Percentiles rank a stretch among this genome's conserved stretches.
phyloP scores from a whole-genome alignment of 768 basidiomycete genomes.

The Trametes coccinea region DNA sequence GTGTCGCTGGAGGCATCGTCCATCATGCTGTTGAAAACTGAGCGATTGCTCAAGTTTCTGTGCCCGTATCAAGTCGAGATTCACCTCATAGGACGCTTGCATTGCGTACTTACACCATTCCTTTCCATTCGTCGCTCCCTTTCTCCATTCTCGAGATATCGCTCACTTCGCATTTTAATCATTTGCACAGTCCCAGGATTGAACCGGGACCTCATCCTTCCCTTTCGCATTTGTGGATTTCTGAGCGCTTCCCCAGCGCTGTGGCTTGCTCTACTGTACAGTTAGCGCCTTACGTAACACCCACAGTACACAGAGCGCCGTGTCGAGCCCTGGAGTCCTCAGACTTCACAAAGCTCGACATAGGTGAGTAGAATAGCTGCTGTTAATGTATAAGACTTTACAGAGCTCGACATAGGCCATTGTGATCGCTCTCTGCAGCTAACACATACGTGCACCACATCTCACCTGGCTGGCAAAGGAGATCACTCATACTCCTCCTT shows the following conservation, averaged over 20 bases:
- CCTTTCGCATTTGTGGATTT: not conserved
- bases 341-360: not conserved
- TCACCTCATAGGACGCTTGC: not conserved
- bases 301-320: constrained; percentile 1
- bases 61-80: not conserved
- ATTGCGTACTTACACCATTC: not conserved
- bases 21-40: not conserved
- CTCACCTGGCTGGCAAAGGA: too few relatives aligned
- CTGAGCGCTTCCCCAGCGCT: not conserved
- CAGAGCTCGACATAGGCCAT: constrained; percentile 9
- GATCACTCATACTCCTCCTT: too few relatives aligned
- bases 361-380: too few relatives aligned
- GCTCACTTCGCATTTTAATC: too few relatives aligned
- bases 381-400: not conserved
- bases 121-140: too few relatives aligned
- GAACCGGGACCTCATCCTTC: too few relatives aligned
- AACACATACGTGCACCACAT: not conserved
- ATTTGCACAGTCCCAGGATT: too few relatives aligned
- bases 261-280: constrained; percentile 3
- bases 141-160: too few relatives aligned
- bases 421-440: constrained; percentile 10
- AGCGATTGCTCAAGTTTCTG: not conserved
- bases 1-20: too few relatives aligned
- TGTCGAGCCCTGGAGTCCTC: constrained; percentile 8
- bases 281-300: not conserved